Evolutionary conservation across 2,329 filamentous ascomycete species (phyloP).

Genomic region (Penicillium sp.): DNA sequence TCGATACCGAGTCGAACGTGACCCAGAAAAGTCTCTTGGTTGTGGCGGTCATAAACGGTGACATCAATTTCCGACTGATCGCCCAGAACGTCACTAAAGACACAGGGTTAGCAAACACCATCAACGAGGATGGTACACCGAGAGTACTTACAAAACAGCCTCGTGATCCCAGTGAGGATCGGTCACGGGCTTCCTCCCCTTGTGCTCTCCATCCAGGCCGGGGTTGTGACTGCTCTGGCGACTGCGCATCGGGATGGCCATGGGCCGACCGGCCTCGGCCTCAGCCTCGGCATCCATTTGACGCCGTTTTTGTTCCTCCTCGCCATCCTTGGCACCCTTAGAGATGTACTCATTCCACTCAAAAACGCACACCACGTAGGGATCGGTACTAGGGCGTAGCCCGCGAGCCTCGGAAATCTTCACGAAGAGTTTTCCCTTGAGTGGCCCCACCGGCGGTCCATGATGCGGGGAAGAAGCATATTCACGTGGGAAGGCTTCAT

Average conservation of each 20-base stretch:
- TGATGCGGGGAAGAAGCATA: conserved; percentile 27
- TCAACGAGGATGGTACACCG: not conserved
- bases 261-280: conserved; percentile 66
- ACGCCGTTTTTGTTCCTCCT: conserved; percentile 56
- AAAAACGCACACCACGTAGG: conserved; percentile 94
- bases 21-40: conserved; percentile 84
- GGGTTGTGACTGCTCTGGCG: conserved; percentile 96
- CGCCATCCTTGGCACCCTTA: conserved; percentile 65
- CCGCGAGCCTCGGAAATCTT: conserved; percentile 82
- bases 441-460: conserved; percentile 61
- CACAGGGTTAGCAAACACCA: conserved; percentile 24
- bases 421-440: conserved; percentile 84
- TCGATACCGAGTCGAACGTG: conserved; percentile 77
- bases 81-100: conserved; percentile 77
- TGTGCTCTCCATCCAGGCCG: conserved; percentile 59
- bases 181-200: conserved; percentile 61
- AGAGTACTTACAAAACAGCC: conserved; percentile 74
- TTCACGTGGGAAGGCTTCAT: conserved; percentile 33
- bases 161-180: conserved; percentile 95
- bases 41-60: conserved; percentile 82
- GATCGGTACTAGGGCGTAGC: conserved; percentile 74
- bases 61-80: conserved; percentile 86
- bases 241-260: conserved; percentile 96
- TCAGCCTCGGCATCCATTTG: conserved; percentile 56
- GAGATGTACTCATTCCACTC: conserved; percentile 96